Conservation (phyloP, 208 protist genomes). For the Trypanosoma platydactyli region DNA sequence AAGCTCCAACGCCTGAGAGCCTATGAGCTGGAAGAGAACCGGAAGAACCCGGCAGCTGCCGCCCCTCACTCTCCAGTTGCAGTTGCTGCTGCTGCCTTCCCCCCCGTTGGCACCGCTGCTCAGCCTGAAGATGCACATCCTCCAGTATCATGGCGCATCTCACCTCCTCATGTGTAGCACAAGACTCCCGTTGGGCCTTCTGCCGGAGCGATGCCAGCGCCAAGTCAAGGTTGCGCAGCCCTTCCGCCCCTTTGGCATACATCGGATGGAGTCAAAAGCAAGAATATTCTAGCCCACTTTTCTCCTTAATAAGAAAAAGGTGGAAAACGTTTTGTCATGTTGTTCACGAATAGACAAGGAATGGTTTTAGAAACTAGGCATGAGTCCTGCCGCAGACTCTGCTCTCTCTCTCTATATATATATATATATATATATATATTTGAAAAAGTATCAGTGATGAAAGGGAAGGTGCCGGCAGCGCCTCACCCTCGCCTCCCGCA, state of each 20-base stretch:
- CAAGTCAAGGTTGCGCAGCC: conserved; percentile 14
- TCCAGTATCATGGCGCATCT: conserved; percentile 16
- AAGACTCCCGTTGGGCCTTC: conserved; percentile 9
- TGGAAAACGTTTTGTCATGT: too few relatives aligned
- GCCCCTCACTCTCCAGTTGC: not conserved
- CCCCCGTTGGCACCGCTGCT: too few relatives aligned
- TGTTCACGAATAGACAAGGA: too few relatives aligned
- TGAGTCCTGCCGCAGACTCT: too few relatives aligned
- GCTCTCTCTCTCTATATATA: too few relatives aligned
- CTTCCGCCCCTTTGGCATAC: conserved; percentile 26
- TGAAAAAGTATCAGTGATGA: too few relatives aligned
- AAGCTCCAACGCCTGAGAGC: not conserved
- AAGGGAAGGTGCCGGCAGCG: too few relatives aligned
- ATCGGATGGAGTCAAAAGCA: not conserved
- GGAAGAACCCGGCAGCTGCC: not conserved
- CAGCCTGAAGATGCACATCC: conserved; percentile 15
- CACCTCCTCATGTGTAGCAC: conserved; percentile 14
- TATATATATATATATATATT: too few relatives aligned
- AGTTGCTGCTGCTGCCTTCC: conserved; percentile 10
- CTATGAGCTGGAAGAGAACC: not conserved
- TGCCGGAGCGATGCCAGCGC: conserved; percentile 14
- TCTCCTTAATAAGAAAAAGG: too few relatives aligned
- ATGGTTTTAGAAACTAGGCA: too few relatives aligned
- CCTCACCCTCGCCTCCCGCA: too few relatives aligned
- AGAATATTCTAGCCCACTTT: not conserved